Evolutionary conservation across 805 yeast species (phyloP).

Genomic region (Torulaspora quercuum): DNA sequence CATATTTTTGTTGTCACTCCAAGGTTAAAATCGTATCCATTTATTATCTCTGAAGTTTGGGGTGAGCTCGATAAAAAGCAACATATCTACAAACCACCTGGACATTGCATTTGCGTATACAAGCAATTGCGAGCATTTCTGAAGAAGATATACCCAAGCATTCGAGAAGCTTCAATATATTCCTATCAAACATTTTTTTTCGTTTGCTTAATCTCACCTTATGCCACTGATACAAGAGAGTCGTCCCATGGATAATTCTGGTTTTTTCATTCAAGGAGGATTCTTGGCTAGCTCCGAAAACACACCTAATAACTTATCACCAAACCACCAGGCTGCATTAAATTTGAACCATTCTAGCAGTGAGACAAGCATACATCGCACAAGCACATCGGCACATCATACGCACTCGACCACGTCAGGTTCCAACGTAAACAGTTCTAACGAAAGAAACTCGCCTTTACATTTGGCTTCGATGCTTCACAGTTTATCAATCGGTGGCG

Average conservation of each 20-base stretch:
- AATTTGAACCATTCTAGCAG: constrained; percentile 17
- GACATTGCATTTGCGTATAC: no score
- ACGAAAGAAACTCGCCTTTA: constrained; percentile 29
- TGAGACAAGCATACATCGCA: constrained; percentile 15
- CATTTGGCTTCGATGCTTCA: constrained; percentile 33
- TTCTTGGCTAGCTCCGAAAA: constrained; percentile 26
- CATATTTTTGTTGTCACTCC: no score
- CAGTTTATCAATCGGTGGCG: constrained; percentile 25
- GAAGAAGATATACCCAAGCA: no score
- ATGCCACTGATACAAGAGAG: constrained; percentile 17
- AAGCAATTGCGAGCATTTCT: no score
- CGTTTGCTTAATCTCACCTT: no score
- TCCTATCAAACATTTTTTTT: no score
- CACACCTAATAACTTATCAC: constrained; percentile 25
- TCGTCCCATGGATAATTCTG: constrained; percentile 16
- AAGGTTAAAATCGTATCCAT: no score
- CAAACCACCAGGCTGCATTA: constrained; percentile 20
- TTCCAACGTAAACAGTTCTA: constrained; percentile 4
- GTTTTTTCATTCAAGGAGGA: constrained; percentile 19
- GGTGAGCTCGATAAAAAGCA: no score
- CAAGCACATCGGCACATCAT: constrained; percentile 9
- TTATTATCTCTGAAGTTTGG: no score
- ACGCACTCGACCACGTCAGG: constrained; percentile 2
- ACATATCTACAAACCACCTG: no score
- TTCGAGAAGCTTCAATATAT: no score